These are phyloP conservation scores for Penicillium freii DNA, from an alignment of 2,329 filamentous ascomycete species.

Conservation along the genomic window DNA sequence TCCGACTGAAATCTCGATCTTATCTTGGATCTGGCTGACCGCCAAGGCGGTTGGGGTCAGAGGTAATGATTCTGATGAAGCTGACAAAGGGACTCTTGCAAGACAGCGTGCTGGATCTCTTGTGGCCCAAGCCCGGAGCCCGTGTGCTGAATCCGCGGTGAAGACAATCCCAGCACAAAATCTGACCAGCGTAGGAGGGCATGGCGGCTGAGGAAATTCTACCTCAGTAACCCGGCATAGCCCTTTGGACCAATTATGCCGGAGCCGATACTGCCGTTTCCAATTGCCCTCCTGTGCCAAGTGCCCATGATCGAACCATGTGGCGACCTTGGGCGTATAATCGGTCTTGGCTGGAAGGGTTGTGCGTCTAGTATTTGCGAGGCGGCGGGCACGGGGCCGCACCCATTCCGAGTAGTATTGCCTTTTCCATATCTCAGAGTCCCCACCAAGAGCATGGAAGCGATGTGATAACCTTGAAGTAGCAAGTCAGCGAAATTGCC, in stretches of 20 bases:
- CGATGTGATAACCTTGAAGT: conserved; percentile 59
- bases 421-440: conserved; percentile 87
- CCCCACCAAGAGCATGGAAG: conserved; percentile 69
- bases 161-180: conserved; percentile 74
- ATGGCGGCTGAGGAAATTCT: conserved; percentile 54
- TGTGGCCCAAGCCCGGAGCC: conserved; percentile 76
- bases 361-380: conserved; percentile 62
- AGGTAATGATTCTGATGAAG: conserved; percentile 58
- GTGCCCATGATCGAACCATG: conserved; percentile 62
- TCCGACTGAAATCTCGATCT: conserved; percentile 64
- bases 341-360: conserved; percentile 40
- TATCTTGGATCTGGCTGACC: conserved; percentile 44
- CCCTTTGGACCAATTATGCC: conserved; percentile 87
- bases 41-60: conserved; percentile 55
- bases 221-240: conserved; percentile 78
- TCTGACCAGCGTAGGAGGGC: conserved; percentile 69
- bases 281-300: conserved; percentile 63
- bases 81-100: conserved; percentile 44
- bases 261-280: conserved; percentile 84
- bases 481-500: conserved; percentile 1
- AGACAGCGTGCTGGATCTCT: conserved; percentile 60
- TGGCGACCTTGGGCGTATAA: conserved; percentile 57
- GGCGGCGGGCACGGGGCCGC: conserved; percentile 71
- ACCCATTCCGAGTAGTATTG: conserved; percentile 88
- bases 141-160: conserved; percentile 67